Evolutionary conservation across 2,329 filamentous ascomycete species (phyloP).

Genomic region (Dactylellina parvicollis): DNA sequence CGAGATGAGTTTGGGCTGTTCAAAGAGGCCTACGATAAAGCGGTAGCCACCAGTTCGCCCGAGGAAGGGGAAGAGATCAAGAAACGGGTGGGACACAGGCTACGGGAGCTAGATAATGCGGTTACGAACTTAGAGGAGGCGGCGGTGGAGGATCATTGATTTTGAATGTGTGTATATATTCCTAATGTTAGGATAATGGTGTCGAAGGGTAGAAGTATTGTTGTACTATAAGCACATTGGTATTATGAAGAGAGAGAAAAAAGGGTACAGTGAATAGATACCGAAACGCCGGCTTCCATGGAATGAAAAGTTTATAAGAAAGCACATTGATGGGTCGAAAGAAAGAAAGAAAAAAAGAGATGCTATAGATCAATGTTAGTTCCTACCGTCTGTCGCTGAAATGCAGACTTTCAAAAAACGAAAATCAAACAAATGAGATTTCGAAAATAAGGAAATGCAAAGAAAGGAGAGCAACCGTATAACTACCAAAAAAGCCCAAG

Average conservation of each 20-base stretch:
- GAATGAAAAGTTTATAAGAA: not conserved
- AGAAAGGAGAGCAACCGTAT: not conserved
- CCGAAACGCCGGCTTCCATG: not conserved
- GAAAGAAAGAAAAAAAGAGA: not conserved
- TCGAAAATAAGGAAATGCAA: not conserved
- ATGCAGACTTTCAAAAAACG: not conserved
- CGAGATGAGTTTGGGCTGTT: constrained; percentile 66
- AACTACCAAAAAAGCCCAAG: too few species aligned
- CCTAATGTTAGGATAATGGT: not conserved
- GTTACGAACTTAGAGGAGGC: constrained; percentile 66
- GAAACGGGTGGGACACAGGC: constrained; percentile 65
- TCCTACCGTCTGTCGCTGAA: not conserved
- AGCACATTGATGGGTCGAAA: not conserved
- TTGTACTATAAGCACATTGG: not conserved
- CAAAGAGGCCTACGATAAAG: constrained; percentile 63
- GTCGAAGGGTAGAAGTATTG: not conserved
- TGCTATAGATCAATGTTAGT: not conserved
- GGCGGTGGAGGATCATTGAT: constrained; percentile 63
- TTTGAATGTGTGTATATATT: too few species aligned
- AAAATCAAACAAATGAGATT: not conserved
- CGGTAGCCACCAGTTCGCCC: constrained; percentile 62
- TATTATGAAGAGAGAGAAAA: not conserved
- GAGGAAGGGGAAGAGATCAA: constrained; percentile 66
- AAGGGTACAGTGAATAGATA: not conserved
- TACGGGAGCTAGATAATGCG: constrained; percentile 67